Conservation (phyloP, 1,284 basidiomycete species). For the Austroboletus novae-zelandiae region DNA sequence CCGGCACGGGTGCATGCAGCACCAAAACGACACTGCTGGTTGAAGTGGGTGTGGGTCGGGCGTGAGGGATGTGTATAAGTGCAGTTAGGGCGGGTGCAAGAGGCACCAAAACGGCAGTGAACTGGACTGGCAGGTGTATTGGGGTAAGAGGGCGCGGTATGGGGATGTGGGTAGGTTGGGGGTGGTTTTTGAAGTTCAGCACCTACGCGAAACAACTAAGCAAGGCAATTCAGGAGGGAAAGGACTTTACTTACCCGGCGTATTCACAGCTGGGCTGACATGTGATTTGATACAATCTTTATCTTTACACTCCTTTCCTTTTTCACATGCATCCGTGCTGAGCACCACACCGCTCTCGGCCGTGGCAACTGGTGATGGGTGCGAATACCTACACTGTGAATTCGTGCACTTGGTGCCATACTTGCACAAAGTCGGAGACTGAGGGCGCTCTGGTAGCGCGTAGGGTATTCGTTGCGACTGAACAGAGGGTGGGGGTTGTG, state of each 20-base stretch:
- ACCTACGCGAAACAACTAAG: slow-evolving; percentile 24
- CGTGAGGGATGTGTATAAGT: slow-evolving; percentile 61
- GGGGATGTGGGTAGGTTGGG: slow-evolving; percentile 21
- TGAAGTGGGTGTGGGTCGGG: slow-evolving; percentile 37
- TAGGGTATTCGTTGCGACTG: slow-evolving; percentile 44
- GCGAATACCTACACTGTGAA: slow-evolving; percentile 81
- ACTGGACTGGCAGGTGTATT: slow-evolving; percentile 37
- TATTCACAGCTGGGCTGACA: slow-evolving; percentile 79
- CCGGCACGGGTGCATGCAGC: slow-evolving; percentile 72
- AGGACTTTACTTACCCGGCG: slow-evolving; percentile 44
- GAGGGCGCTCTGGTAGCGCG: slow-evolving; percentile 69
- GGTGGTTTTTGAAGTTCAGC: slow-evolving; percentile 44
- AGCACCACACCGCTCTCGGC: slow-evolving; percentile 90
- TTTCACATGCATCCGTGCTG: slow-evolving; percentile 85
- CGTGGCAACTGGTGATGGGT: slow-evolving; percentile 90
- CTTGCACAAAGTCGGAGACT: slow-evolving; percentile 87
- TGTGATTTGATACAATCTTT: slow-evolving; percentile 88
- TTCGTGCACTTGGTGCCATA: slow-evolving; percentile 88
- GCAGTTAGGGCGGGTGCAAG: slow-evolving; percentile 75
- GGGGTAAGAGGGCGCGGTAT: slow-evolving; percentile 22
- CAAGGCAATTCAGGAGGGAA: neutral
- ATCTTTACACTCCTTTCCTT: slow-evolving; percentile 83
- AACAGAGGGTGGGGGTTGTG: slow-evolving; percentile 29
- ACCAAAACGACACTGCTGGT: slow-evolving; percentile 70
- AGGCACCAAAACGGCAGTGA: slow-evolving; percentile 71